Evolutionary conservation across 495 filamentous ascomycete species (phyloP).

Genomic region (Barbatosphaeria neglecta): DNA sequence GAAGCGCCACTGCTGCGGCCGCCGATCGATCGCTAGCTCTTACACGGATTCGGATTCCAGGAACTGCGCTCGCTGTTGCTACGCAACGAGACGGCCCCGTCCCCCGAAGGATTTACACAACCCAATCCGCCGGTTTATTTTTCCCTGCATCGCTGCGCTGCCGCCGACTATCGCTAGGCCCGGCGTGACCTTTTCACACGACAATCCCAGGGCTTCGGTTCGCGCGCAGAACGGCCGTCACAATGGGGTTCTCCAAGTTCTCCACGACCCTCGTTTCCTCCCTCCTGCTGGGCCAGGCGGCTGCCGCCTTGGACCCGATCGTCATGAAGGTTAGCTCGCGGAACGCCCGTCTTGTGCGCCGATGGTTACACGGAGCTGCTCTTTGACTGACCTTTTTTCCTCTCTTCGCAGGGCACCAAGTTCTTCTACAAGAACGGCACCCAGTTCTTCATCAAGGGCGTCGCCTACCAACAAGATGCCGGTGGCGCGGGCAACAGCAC

Average conservation of each 20-base stretch:
- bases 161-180: background rate
- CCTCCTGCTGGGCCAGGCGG: conserved; percentile 34
- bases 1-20: too few relatives aligned
- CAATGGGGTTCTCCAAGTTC: conserved; percentile 29
- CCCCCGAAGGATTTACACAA: too few relatives aligned
- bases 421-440: conserved; percentile 59
- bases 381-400: background rate
- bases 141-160: background rate
- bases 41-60: too few relatives aligned
- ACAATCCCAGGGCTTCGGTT: background rate
- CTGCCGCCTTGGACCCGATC: conserved; percentile 53
- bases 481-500: conserved; percentile 25
- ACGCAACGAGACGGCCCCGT: too few relatives aligned
- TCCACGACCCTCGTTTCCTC: conserved; percentile 29
- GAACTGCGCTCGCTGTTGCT: too few relatives aligned
- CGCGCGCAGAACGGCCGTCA: conserved; percentile 4
- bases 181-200: background rate
- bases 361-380: background rate
- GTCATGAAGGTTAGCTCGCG: conserved; percentile 45
- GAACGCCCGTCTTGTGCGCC: background rate
- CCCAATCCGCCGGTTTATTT: too few relatives aligned
- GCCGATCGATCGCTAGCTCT: too few relatives aligned
- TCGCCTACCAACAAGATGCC: conserved; percentile 71
- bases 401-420: conserved; percentile 27
- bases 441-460: conserved; percentile 80